A percentile compares a stretch with the other conserved stretches of the same genome.
Evolutionary conservation across 2,329 filamentous ascomycete species (phyloP).

Genomic region (Fusarium succisae): DNA sequence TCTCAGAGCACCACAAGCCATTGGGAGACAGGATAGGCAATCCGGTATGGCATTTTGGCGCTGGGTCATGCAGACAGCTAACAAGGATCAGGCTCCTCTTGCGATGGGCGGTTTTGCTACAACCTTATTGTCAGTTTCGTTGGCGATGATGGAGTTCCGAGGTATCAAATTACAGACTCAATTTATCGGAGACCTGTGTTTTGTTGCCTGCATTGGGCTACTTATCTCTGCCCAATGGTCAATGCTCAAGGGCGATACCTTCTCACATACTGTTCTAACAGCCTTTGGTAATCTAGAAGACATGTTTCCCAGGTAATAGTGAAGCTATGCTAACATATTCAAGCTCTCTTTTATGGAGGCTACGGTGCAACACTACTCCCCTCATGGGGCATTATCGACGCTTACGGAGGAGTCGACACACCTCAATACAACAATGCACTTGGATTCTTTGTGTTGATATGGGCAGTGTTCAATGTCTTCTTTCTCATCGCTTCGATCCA

Average conservation of each 20-base stretch:
- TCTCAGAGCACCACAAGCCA: neutral
- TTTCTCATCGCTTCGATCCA: conserved; percentile 38
- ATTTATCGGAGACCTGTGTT: conserved; percentile 42
- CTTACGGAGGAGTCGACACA: conserved; percentile 32
- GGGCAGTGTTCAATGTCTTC: conserved; percentile 42
- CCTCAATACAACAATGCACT: conserved; percentile 39
- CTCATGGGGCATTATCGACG: conserved; percentile 31
- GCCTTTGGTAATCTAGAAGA: conserved; percentile 34
- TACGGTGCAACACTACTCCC: conserved; percentile 40
- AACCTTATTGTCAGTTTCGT: conserved; percentile 36
- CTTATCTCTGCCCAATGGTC: conserved; percentile 43
- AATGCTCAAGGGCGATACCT: conserved; percentile 41
- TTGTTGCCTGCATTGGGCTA: conserved; percentile 39
- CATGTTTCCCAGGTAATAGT: neutral
- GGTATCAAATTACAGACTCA: conserved; percentile 38
- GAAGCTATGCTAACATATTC: neutral
- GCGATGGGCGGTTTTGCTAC: conserved; percentile 44
- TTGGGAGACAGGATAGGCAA: conserved; percentile 6
- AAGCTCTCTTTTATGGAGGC: conserved; percentile 41
- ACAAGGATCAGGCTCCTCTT: conserved; percentile 19
- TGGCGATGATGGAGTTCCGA: conserved; percentile 43
- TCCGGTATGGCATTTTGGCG: neutral
- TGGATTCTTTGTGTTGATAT: conserved; percentile 42
- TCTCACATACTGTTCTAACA: conserved; percentile 41
- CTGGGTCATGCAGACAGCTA: neutral